Evolutionary conservation across 768 basidiomycete genomes (phyloP).

Genomic region (Tulasnella sp.): DNA sequence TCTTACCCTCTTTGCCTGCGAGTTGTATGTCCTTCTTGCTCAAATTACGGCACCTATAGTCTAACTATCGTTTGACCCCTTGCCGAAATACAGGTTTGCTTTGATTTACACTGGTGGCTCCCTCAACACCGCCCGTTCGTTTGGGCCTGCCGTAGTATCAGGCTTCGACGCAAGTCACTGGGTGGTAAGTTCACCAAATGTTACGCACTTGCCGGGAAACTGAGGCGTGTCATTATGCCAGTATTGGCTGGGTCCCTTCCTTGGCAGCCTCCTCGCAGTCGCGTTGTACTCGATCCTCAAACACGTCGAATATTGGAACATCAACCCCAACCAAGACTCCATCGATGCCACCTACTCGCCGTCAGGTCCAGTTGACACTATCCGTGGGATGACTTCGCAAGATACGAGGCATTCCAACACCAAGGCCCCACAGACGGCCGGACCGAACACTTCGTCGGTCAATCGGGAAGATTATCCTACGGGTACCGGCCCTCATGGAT

Average conservation of each 20-base stretch:
- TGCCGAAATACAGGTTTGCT: conserved; percentile 46
- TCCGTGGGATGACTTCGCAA: conserved; percentile 12
- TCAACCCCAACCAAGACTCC: conserved; percentile 51
- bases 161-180: conserved; percentile 58
- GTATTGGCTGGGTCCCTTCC: conserved; percentile 70
- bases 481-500: not conserved
- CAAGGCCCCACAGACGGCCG: not conserved
- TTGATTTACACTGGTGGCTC: conserved; percentile 61
- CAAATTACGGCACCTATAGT: not conserved
- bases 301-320: conserved; percentile 47
- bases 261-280: conserved; percentile 66
- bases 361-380: conserved; percentile 39
- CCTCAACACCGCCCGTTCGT: conserved; percentile 67
- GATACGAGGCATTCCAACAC: not conserved
- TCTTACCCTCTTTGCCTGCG: conserved; percentile 59
- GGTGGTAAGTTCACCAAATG: conserved; percentile 49
- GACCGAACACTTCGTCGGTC: not conserved
- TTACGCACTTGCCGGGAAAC: not conserved
- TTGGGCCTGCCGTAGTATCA: conserved; percentile 66
- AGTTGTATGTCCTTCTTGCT: conserved; percentile 46
- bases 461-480: not conserved
- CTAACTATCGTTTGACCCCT: not conserved
- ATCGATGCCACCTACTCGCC: conserved; percentile 46
- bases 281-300: conserved; percentile 44
- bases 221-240: conserved; percentile 34